phyloP scores from a whole-genome alignment of 2,329 filamentous ascomycete species.

The Blastomyces gilchristii region DNA sequence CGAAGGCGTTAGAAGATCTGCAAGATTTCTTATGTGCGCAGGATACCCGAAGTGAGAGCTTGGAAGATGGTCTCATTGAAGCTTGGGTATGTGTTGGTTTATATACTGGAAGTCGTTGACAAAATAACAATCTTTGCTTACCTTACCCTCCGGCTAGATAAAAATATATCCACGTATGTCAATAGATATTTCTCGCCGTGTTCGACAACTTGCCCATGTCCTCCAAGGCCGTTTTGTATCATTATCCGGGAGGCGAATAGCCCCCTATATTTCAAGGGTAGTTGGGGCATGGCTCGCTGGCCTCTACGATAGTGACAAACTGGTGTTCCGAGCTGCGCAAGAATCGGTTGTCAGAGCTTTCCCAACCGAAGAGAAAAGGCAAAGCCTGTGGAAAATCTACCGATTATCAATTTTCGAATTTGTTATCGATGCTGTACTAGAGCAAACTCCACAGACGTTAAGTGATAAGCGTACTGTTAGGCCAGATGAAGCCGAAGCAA shows the following conservation, averaged over 20 bases:
- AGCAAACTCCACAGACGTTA: slow-evolving; percentile 69
- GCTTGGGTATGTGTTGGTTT: slow-evolving; percentile 60
- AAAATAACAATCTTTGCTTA: slow-evolving; percentile 29
- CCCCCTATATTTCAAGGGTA: slow-evolving; percentile 63
- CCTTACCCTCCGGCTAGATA: slow-evolving; percentile 44
- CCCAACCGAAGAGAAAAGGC: slow-evolving; percentile 65
- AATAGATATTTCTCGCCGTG: slow-evolving; percentile 78
- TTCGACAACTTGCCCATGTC: slow-evolving; percentile 74
- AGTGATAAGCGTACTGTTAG: slow-evolving; percentile 83
- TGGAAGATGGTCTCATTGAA: slow-evolving; percentile 74
- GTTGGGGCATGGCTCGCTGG: slow-evolving; percentile 88
- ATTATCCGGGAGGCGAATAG: slow-evolving; percentile 66
- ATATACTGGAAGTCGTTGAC: slow-evolving; percentile 20
- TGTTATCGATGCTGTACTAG: slow-evolving; percentile 62
- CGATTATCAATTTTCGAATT: slow-evolving; percentile 73
- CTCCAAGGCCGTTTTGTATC: slow-evolving; percentile 56
- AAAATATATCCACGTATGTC: slow-evolving; percentile 79
- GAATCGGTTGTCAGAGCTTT: slow-evolving; percentile 69
- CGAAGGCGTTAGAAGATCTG: slow-evolving; percentile 81
- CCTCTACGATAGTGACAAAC: slow-evolving; percentile 72
- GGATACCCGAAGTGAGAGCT: slow-evolving; percentile 46
- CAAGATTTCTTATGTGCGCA: slow-evolving; percentile 52
- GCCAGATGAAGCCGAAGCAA: slow-evolving; percentile 72
- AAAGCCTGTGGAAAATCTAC: slow-evolving; percentile 68
- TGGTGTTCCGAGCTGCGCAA: slow-evolving; percentile 63